phyloP scores from a whole-genome alignment of 176 grass and related monocot genomes.

The Triticum urartu region DNA sequence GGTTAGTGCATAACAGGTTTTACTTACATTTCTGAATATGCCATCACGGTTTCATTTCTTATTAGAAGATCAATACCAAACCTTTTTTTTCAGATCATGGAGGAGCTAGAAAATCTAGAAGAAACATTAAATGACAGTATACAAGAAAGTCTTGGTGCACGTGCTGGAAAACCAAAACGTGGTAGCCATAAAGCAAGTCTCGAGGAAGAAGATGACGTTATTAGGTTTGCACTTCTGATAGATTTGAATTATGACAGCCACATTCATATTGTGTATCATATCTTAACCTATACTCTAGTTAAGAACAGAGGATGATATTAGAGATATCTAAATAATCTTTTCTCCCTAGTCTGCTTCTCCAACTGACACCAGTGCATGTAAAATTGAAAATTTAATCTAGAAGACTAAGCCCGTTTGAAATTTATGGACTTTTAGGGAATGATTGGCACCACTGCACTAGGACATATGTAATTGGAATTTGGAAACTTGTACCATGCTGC shows the following conservation, averaged over 20 bases:
- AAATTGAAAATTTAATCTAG: neutral
- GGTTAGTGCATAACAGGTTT: slow-evolving; percentile 40
- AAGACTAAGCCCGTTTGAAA: neutral
- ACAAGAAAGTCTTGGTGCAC: slow-evolving; percentile 89
- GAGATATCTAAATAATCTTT: neutral
- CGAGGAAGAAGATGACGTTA: slow-evolving; percentile 68
- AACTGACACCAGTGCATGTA: neutral
- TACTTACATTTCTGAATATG: slow-evolving; percentile 5
- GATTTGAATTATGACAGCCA: slow-evolving; percentile 17
- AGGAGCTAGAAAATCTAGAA: slow-evolving; percentile 94
- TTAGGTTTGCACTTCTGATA: slow-evolving; percentile 59
- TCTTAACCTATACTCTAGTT: neutral
- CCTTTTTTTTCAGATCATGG: slow-evolving; percentile 70
- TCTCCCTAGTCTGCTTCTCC: neutral
- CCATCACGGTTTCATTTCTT: slow-evolving; percentile 2
- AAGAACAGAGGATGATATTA: neutral
- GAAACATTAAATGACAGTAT: slow-evolving; percentile 99
- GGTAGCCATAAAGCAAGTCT: slow-evolving; percentile 59
- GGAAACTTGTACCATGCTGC: neutral
- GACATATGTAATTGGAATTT: neutral
- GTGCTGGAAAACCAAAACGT: slow-evolving; percentile 54
- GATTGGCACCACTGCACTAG: neutral
- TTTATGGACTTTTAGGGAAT: neutral
- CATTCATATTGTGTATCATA: neutral
- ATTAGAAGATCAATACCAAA: slow-evolving; percentile 13